These are phyloP conservation scores for Quillaja saponaria DNA, from an alignment of 306 rosid genomes.

Conservation along the genomic window DNA sequence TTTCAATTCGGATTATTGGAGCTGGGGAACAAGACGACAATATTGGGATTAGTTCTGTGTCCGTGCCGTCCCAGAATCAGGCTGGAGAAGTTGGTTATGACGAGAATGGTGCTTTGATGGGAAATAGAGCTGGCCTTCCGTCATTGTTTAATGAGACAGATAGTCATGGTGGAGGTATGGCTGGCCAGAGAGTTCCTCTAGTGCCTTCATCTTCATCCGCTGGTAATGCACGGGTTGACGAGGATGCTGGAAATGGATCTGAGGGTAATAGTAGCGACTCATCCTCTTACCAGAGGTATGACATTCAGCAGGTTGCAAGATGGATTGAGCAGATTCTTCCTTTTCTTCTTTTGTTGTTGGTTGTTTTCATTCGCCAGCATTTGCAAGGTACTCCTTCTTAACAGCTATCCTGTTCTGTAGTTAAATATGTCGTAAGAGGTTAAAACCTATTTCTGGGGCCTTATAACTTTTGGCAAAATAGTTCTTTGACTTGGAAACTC, in stretches of 20 bases:
- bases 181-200: slow-evolving; percentile 56
- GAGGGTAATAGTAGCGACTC: slow-evolving; percentile 56
- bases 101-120: slow-evolving; percentile 34
- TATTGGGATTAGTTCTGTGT: slow-evolving; percentile 22
- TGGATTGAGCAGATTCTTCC: slow-evolving; percentile 89
- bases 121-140: slow-evolving; percentile 35
- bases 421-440: background rate
- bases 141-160: slow-evolving; percentile 43
- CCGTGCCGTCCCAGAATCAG: slow-evolving; percentile 25
- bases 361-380: slow-evolving; percentile 87
- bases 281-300: slow-evolving; percentile 59
- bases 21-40: slow-evolving; percentile 39
- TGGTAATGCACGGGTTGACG: slow-evolving; percentile 42
- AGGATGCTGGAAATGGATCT: slow-evolving; percentile 38
- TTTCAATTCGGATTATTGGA: slow-evolving; percentile 63
- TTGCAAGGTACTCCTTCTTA: slow-evolving; percentile 60
- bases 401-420: background rate
- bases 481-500: background rate
- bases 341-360: slow-evolving; percentile 64
- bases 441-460: no score
- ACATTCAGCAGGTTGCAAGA: slow-evolving; percentile 70
- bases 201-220: slow-evolving; percentile 42
- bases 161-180: slow-evolving; percentile 23
- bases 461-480: no score
- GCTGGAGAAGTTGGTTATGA: slow-evolving; percentile 40